Evolutionary conservation across 345 rosid species (phyloP).

Genomic region (Arabidopsis thaliana): TAIR10.1 NC_003070.9:13318001-13318500

Average conservation of each 20-base stretch:
- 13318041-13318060: too few species aligned
- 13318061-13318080: constrained; percentile 9
- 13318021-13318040: neutral
- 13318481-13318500: neutral
- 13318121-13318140: neutral
- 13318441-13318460: constrained; percentile 4
- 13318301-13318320: constrained; percentile 67
- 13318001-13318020: neutral
- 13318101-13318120: neutral
- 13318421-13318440: constrained; percentile 40
- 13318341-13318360: constrained; percentile 50
- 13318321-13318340: constrained; percentile 63
- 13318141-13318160: neutral
- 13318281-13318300: constrained; percentile 69
- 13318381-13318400: constrained; percentile 52
- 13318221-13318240: constrained; percentile 22
- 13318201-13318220: neutral
- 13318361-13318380: constrained; percentile 40
- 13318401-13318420: constrained; percentile 48
- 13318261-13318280: constrained; percentile 41
- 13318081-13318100: constrained; percentile 8
- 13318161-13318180: neutral
- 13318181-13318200: neutral
- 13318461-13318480: neutral
- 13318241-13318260: constrained; percentile 32